Conservation (phyloP, 179 eudicot species). For the Amaranthus tricolor region DNA sequence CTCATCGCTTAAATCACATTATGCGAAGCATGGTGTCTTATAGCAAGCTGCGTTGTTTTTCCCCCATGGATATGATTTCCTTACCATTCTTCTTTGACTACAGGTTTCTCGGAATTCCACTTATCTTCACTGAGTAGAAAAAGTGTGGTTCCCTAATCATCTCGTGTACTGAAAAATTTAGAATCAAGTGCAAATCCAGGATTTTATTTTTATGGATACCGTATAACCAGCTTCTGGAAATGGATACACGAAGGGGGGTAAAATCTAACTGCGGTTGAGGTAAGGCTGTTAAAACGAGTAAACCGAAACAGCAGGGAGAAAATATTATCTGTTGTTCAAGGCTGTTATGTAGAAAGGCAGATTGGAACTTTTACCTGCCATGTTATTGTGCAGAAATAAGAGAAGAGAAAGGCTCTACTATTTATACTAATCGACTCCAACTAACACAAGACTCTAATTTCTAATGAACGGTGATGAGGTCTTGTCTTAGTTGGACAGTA, state of each 20-base stretch:
- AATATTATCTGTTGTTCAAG: not conserved
- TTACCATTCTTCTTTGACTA: slow-evolving; percentile 18
- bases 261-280: not conserved
- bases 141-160: not conserved
- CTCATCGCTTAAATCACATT: no score
- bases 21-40: not conserved
- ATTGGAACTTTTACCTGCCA: not conserved
- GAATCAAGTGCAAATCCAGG: not conserved
- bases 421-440: no score
- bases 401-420: no score
- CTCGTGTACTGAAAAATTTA: not conserved
- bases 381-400: no score
- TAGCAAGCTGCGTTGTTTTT: not conserved
- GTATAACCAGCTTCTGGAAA: not conserved
- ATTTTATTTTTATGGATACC: not conserved
- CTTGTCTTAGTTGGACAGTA: no score
- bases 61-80: not conserved
- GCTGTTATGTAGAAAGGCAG: not conserved
- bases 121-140: slow-evolving; percentile 36
- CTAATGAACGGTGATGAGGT: no score
- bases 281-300: not conserved
- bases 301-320: not conserved
- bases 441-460: no score
- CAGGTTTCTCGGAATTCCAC: slow-evolving; percentile 56
- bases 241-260: no score